Base-by-base conservation (phyloP, 2,329 filamentous ascomycete species). In the Cytospora paraplurivora region DNA sequence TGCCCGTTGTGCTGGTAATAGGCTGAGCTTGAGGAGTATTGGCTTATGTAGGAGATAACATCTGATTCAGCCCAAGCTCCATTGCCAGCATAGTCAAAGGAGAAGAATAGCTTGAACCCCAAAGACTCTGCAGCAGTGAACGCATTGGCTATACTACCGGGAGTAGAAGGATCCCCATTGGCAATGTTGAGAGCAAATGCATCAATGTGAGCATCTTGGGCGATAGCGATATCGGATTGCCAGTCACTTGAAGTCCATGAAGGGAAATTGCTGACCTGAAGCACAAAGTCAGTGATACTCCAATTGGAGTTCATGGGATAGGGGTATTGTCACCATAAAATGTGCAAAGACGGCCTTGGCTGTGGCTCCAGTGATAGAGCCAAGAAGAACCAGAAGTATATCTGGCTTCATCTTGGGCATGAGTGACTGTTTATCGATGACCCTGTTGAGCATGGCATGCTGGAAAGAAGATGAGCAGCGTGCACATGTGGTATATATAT, bases 21-120 rank as follows among this genome's bases (percentile, higher is more conserved):
- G 3, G 72, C 70, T 0, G 60, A 10, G n/a, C 67, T 61, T 19
- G 11, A 41, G 53, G 66, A 66, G 64, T 72, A 76, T 32, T 65
- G 41, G 11, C 69, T 66, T 57, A 76, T 59, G 10, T 72, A 59
- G 32, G 63, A 62, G 32, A 68, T 68, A 13, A 78, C 74, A 2
- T 58, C 61, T 13, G 67, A 56, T 10, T 67, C 49, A 21, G 61
- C 56, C 74, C 74, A 78, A 0, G 67, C 60, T 32, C 72, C 73
- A 32, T 63, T 61, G 21, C 67, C 70, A 32, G 70, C 66, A 68
- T 76, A 77, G 70, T 79, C 77, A 58, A 80, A 79, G 2, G 76
- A 78, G 60, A 79, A 72, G 70, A 80, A 77, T 12, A 78, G 66
- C 59, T 73, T 72, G 68, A 78, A 59, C 13, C 50, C 37, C 4